phyloP scores from a whole-genome alignment of 1,284 basidiomycete species.

The Leucoagaricus sp. region DNA sequence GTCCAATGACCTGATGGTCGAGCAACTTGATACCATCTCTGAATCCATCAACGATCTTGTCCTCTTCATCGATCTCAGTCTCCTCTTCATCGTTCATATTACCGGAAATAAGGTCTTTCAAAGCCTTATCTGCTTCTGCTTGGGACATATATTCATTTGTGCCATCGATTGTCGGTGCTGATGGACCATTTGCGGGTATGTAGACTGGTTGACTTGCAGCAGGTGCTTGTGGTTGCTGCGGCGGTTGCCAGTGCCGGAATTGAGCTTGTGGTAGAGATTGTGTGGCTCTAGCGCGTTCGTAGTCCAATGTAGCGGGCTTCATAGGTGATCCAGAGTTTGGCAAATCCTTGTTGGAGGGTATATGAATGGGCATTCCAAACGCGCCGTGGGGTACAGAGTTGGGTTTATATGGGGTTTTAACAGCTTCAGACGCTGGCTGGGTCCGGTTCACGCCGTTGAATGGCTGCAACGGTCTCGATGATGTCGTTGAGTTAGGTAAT shows the following conservation, averaged over 20 bases:
- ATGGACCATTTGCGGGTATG: slow-evolving; percentile 22
- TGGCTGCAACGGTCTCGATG: neutral
- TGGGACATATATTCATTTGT: slow-evolving; percentile 31
- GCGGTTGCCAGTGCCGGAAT: neutral
- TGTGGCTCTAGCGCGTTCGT: neutral
- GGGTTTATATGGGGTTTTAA: neutral
- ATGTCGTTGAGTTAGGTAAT: slow-evolving; percentile 4
- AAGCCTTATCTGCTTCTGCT: slow-evolving; percentile 62
- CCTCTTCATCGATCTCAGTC: slow-evolving; percentile 59
- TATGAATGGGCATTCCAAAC: slow-evolving; percentile 7
- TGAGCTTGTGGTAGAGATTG: neutral
- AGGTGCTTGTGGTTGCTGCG: neutral
- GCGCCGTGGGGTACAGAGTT: neutral
- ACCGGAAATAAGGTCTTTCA: slow-evolving; percentile 60
- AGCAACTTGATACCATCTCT: slow-evolving; percentile 68
- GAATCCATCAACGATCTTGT: slow-evolving; percentile 76
- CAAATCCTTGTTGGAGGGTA: slow-evolving; percentile 14
- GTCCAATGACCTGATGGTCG: slow-evolving; percentile 86
- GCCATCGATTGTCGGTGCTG: slow-evolving; percentile 24
- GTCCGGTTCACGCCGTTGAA: slow-evolving; percentile 1
- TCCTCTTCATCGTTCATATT: slow-evolving; percentile 54
- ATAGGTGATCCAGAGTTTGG: neutral
- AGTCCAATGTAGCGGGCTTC: neutral
- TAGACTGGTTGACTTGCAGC: neutral
- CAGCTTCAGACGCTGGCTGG: neutral